Percentiles rank a stretch among this genome's conserved stretches.
These are phyloP conservation scores for Rosa lucieae DNA, from an alignment of 306 rosid genomes.

Conservation along the genomic window DNA sequence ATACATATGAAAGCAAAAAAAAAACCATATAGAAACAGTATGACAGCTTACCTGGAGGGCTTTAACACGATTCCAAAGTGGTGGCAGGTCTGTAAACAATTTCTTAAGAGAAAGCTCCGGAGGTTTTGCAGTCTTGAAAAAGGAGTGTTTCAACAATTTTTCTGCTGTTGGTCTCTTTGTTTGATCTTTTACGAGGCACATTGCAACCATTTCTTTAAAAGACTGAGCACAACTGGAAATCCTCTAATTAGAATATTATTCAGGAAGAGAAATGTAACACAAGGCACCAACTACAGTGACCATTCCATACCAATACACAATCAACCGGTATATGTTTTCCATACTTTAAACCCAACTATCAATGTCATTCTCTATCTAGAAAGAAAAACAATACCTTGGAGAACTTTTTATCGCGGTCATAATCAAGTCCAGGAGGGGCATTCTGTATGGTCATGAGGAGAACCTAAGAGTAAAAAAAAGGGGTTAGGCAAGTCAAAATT, in stretches of 20 bases:
- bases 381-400: constrained; percentile 94
- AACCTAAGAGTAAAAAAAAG: constrained; percentile 50
- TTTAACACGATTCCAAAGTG: constrained; percentile 94
- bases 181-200: constrained; percentile 99
- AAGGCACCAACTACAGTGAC: constrained; percentile 15
- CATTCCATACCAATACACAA: not conserved
- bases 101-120: constrained; percentile 91
- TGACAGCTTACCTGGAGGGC: constrained; percentile 75
- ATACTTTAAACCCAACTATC: not conserved
- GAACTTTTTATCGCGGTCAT: constrained; percentile 93
- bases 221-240: constrained; percentile 99
- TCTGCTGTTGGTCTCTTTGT: constrained; percentile 94
- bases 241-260: constrained; percentile 83
- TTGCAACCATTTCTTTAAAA: constrained; percentile 99
- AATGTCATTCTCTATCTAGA: constrained; percentile 39
- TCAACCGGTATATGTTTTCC: not conserved
- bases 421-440: constrained; percentile 99
- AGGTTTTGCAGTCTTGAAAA: constrained; percentile 87
- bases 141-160: constrained; percentile 84
- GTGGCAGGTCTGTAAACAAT: constrained; percentile 83
- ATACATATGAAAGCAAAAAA: constrained; percentile 26
- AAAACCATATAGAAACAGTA: constrained; percentile 17
- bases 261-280: constrained; percentile 27
- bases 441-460: constrained; percentile 98
- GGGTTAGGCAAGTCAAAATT: constrained; percentile 5